A percentile compares a stretch with the other conserved stretches of the same genome.
phyloP scores from a whole-genome alignment of 2,329 filamentous ascomycete species.

The Colletotrichum somersetense region DNA sequence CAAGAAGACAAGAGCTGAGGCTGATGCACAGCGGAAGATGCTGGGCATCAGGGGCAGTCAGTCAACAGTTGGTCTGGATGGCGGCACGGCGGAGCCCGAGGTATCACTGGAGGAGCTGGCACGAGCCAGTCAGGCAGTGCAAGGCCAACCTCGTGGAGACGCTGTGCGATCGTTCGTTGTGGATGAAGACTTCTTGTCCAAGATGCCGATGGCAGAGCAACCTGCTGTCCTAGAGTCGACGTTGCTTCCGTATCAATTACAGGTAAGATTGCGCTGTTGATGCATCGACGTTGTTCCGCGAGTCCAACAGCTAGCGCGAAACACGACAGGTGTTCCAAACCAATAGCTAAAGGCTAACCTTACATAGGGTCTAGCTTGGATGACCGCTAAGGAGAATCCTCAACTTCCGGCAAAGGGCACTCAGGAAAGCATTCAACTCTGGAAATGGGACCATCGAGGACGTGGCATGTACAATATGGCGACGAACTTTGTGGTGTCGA shows the following conservation, averaged over 20 bases:
- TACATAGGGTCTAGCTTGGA: conserved; percentile 81
- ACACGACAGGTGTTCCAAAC: background rate
- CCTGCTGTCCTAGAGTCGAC: conserved; percentile 74
- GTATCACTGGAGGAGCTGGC: conserved; percentile 74
- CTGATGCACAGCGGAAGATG: conserved; percentile 64
- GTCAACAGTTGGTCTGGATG: conserved; percentile 54
- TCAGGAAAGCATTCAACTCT: conserved; percentile 77
- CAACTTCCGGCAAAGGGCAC: conserved; percentile 70
- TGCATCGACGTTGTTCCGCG: background rate
- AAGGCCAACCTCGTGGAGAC: conserved; percentile 73
- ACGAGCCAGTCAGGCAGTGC: conserved; percentile 74
- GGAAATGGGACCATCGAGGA: conserved; percentile 68
- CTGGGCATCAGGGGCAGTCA: conserved; percentile 55
- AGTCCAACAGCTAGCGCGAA: background rate
- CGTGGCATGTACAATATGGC: conserved; percentile 74
- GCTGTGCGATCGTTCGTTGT: conserved; percentile 78
- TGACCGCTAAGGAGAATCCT: conserved; percentile 81
- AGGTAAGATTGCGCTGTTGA: conserved; percentile 52
- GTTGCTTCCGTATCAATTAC: conserved; percentile 83
- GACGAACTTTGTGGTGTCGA: conserved; percentile 73
- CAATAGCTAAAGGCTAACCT: conserved; percentile 10
- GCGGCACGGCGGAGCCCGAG: conserved; percentile 50
- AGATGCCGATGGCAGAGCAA: conserved; percentile 79
- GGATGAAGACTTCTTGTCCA: conserved; percentile 76
- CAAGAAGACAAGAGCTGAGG: conserved; percentile 66